Evolutionary conservation across 2,329 filamentous ascomycete species (phyloP).

Genomic region (Colletotrichum lindemuthianum): DNA sequence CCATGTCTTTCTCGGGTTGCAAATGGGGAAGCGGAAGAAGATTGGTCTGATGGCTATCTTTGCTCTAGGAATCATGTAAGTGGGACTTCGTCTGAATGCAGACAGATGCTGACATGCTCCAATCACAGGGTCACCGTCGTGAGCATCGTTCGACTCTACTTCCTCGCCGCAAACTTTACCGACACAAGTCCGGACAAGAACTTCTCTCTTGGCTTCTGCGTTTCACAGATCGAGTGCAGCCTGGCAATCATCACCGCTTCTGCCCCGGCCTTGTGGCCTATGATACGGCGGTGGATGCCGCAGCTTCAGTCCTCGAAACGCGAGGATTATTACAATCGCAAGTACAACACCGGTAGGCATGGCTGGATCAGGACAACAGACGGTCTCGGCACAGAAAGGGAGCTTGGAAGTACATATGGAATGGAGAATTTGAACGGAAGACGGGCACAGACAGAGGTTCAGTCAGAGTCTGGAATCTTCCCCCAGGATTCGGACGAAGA

Average conservation of each 20-base stretch:
- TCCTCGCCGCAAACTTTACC: constrained; percentile 5
- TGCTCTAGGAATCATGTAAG: constrained; percentile 42
- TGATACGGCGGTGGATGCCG: constrained; percentile 43
- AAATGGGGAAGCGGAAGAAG: constrained; percentile 45
- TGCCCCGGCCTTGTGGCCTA: constrained; percentile 48
- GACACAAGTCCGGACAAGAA: constrained; percentile 4
- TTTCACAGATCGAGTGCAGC: constrained; percentile 48
- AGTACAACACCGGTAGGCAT: constrained; percentile 5
- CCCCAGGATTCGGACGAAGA: constrained; percentile 11
- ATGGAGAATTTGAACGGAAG: neutral
- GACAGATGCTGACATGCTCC: neutral
- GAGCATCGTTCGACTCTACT: constrained; percentile 1
- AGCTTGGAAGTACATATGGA: neutral
- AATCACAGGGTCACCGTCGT: neutral
- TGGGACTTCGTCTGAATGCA: neutral
- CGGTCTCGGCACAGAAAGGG: neutral
- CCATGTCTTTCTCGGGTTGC: constrained; percentile 46
- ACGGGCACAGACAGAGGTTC: neutral
- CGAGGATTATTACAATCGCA: constrained; percentile 1
- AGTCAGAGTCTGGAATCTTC: neutral
- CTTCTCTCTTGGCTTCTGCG: constrained; percentile 40
- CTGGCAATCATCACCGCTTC: constrained; percentile 51
- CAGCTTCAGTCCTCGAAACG: constrained; percentile 1
- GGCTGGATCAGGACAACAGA: constrained; percentile 12
- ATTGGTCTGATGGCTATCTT: constrained; percentile 48